These are phyloP conservation scores for Trypanosoma avium DNA, from an alignment of 208 protist genomes.

Conservation along the genomic window DNA sequence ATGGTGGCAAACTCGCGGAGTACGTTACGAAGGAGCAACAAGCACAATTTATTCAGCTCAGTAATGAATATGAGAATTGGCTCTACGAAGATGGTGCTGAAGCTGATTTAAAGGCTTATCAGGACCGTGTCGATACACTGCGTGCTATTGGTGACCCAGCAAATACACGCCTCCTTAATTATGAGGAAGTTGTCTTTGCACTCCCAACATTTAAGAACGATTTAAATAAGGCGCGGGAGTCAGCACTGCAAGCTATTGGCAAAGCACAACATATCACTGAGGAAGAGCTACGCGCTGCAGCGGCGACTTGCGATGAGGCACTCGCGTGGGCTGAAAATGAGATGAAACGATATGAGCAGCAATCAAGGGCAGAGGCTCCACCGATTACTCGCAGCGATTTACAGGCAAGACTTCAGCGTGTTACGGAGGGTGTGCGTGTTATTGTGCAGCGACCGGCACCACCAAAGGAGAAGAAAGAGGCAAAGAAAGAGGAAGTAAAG, in stretches of 20 bases:
- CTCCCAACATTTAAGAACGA: constrained; percentile 41
- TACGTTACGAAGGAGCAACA: constrained; percentile 61
- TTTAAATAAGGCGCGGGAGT: constrained; percentile 37
- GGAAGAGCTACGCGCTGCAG: constrained; percentile 66
- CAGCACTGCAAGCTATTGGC: constrained; percentile 55
- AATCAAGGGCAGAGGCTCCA: constrained; percentile 47
- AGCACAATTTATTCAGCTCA: constrained; percentile 55
- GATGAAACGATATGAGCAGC: constrained; percentile 37
- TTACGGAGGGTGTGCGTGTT: constrained; percentile 36
- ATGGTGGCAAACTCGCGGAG: constrained; percentile 64
- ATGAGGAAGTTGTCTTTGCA: constrained; percentile 69
- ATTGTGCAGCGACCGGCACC: constrained; percentile 58
- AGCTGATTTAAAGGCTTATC: constrained; percentile 66
- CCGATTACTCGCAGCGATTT: constrained; percentile 36
- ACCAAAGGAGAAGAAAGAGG: constrained; percentile 49
- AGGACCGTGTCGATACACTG: constrained; percentile 66
- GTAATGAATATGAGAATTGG: constrained; percentile 83
- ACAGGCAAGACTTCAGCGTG: constrained; percentile 38
- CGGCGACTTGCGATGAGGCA: constrained; percentile 55
- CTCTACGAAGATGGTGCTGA: constrained; percentile 89
- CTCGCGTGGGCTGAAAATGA: constrained; percentile 51
- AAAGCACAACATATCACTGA: constrained; percentile 76
- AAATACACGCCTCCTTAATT: constrained; percentile 45
- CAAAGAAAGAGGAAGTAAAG: constrained; percentile 16
- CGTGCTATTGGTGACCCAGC: constrained; percentile 80